phyloP scores from a whole-genome alignment of 441 rosid genomes.

The Arabidopsis hybrid region DNA sequence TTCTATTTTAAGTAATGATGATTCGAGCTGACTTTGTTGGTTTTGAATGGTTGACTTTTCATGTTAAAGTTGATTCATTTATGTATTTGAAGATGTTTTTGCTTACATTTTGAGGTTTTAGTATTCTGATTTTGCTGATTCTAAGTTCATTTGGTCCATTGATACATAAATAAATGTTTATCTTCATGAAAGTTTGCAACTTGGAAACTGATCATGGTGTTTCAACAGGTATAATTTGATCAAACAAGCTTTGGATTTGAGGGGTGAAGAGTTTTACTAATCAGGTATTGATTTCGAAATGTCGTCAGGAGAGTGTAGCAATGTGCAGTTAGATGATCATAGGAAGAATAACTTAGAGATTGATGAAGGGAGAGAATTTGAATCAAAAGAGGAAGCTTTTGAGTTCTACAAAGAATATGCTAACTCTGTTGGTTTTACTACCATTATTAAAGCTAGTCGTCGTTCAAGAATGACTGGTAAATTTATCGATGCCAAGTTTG shows the following conservation, averaged over 20 bases:
- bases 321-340: slow-evolving; percentile 40
- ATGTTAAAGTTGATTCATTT: background rate
- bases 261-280: background rate
- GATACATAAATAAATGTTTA: background rate
- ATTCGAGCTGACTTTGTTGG: slow-evolving; percentile 6
- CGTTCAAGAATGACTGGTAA: slow-evolving; percentile 73
- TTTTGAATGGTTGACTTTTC: background rate
- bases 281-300: slow-evolving; percentile 56
- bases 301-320: slow-evolving; percentile 50
- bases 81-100: slow-evolving; percentile 5
- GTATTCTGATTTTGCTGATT: background rate
- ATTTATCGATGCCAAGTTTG: slow-evolving; percentile 85
- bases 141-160: background rate
- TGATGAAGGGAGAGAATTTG: slow-evolving; percentile 66
- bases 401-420: slow-evolving; percentile 74
- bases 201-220: slow-evolving; percentile 17
- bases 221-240: slow-evolving; percentile 22
- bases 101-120: slow-evolving; percentile 2
- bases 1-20: background rate
- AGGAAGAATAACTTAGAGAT: slow-evolving; percentile 45
- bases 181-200: slow-evolving; percentile 18
- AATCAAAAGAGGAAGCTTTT: slow-evolving; percentile 79
- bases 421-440: slow-evolving; percentile 59
- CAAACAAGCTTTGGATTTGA: background rate
- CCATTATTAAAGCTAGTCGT: slow-evolving; percentile 74